A percentile compares a stretch with the other conserved stretches of the same genome.
phyloP scores from a whole-genome alignment of 768 basidiomycete species.

The Leccinum sublutescens region DNA sequence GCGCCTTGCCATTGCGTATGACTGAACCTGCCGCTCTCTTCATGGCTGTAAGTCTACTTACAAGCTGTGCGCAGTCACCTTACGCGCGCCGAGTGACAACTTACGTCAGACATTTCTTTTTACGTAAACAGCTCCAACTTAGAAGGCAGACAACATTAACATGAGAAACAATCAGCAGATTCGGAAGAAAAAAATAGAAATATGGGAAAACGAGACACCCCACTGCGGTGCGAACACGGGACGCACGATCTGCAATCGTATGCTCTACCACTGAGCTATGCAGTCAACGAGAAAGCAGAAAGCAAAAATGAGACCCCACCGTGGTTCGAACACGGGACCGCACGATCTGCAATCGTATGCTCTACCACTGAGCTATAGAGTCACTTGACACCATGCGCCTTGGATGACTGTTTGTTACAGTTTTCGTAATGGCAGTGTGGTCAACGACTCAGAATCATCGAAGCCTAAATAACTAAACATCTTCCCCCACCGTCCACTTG shows the following conservation, averaged over 20 bases:
- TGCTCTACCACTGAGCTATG: conserved; percentile 54
- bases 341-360: conserved; percentile 62
- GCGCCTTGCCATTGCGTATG: conserved; percentile 35
- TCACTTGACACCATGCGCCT: conserved; percentile 9
- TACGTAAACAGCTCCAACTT: background rate
- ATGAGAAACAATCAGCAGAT: too few relatives aligned
- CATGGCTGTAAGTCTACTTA: conserved; percentile 29
- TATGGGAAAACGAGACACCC: conserved; percentile 26
- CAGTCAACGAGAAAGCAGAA: conserved; percentile 7
- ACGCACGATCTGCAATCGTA: conserved; percentile 58
- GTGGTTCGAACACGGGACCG: conserved; percentile 58
- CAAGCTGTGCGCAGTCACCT: background rate
- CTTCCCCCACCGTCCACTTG: conserved; percentile 66
- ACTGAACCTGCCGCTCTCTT: conserved; percentile 39
- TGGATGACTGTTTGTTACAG: background rate
- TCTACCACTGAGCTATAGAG: conserved; percentile 50
- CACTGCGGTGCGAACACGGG: conserved; percentile 46
- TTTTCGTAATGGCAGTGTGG: background rate
- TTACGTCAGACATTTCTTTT: conserved; percentile 6
- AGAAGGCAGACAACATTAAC: background rate
- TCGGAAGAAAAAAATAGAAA: background rate
- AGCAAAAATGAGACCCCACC: conserved; percentile 42
- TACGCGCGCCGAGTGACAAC: background rate
- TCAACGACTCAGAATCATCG: too few relatives aligned
- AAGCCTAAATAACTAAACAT: conserved; percentile 8